A percentile compares a stretch with the other conserved stretches of the same genome.
Conservation (phyloP, 148 eudicot species). For the Selenicereus undatus region DNA sequence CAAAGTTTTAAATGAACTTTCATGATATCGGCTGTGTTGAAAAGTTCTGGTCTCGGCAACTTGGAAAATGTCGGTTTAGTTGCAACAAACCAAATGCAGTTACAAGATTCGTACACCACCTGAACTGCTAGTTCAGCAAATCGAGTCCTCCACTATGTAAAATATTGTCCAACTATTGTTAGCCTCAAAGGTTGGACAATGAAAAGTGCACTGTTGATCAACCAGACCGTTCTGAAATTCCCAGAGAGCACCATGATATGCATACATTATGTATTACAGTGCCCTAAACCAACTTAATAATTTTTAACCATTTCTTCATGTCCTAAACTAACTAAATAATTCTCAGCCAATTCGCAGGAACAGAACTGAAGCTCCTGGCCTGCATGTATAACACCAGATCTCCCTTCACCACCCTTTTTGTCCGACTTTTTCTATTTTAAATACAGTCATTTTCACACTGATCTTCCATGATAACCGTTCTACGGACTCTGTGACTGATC, state of each 20-base stretch:
- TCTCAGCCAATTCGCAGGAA: background rate
- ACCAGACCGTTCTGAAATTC: background rate
- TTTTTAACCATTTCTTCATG: background rate
- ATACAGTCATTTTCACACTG: background rate
- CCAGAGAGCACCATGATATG: background rate
- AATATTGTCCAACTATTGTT: slow-evolving; percentile 1
- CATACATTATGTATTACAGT: background rate
- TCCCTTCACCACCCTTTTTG: background rate
- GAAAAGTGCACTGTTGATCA: background rate
- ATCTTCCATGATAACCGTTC: background rate
- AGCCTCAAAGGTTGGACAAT: background rate
- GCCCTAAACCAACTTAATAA: background rate
- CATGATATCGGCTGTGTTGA: background rate
- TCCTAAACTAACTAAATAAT: background rate
- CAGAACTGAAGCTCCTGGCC: background rate
- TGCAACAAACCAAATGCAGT: slow-evolving; percentile 12
- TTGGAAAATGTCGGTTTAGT: slow-evolving; percentile 2
- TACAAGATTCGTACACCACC: background rate
- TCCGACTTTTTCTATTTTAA: background rate
- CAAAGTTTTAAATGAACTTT: background rate
- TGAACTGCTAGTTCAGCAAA: slow-evolving; percentile 6
- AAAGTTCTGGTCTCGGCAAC: background rate
- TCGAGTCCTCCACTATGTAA: background rate
- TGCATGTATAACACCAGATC: background rate
- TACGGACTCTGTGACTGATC: background rate